phyloP scores from a whole-genome alignment of 1,139 yeast genomes.

The Hyphopichia fennica region DNA sequence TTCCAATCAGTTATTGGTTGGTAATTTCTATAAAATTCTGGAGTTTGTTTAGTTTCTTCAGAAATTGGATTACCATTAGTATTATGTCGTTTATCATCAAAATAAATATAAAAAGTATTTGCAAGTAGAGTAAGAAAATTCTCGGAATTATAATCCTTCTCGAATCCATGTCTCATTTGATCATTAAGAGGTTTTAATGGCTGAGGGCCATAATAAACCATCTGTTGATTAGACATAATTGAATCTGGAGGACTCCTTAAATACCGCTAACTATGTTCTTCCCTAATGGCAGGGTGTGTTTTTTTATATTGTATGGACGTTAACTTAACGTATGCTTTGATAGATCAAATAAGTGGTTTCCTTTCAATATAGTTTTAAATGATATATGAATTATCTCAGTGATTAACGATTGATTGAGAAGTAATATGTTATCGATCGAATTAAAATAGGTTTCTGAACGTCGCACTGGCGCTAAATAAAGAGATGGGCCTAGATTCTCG shows the following conservation, averaged over 20 bases:
- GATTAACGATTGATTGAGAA: neutral
- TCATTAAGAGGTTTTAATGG: constrained; percentile 50
- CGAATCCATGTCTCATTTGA: constrained; percentile 79
- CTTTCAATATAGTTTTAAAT: no score
- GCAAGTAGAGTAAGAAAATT: constrained; percentile 67
- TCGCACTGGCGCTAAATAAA: neutral
- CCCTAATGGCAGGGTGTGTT: neutral
- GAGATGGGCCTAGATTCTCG: neutral
- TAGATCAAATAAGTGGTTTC: no score
- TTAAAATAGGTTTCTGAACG: neutral
- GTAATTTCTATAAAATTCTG: constrained; percentile 49
- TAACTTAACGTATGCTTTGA: no score
- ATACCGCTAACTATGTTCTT: no score
- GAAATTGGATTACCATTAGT: constrained; percentile 87
- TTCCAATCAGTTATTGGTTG: constrained; percentile 90
- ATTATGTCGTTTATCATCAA: constrained; percentile 86
- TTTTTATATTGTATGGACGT: no score
- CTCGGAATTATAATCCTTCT: constrained; percentile 63
- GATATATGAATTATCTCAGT: neutral
- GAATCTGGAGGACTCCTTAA: no score
- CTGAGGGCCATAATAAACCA: constrained; percentile 30
- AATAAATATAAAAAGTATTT: constrained; percentile 73
- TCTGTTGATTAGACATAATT: constrained; percentile 14
- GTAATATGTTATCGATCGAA: neutral
- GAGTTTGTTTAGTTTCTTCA: constrained; percentile 46